phyloP scores from a whole-genome alignment of 2,329 filamentous ascomycete species.

The Penicillium palitans region DNA sequence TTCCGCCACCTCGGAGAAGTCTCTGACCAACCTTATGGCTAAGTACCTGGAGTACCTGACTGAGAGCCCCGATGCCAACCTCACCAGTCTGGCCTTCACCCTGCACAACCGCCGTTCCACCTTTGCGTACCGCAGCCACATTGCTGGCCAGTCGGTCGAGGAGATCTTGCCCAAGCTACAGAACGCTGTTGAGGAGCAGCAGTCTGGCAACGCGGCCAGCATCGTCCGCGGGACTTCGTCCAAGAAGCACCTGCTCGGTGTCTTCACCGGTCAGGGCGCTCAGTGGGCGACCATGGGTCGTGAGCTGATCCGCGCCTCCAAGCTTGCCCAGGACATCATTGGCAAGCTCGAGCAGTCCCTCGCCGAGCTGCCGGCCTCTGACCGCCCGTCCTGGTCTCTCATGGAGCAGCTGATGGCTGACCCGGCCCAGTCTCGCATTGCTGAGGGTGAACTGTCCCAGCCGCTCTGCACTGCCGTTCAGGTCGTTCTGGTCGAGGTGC shows the following conservation, averaged over 20 bases:
- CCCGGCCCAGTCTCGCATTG: slow-evolving; percentile 1
- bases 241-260: not conserved
- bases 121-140: not conserved
- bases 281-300: not conserved
- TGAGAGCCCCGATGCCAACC: not conserved
- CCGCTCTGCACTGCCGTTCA: not conserved
- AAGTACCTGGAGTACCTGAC: not conserved
- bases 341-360: slow-evolving; percentile 3
- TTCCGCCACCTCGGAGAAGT: not conserved
- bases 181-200: not conserved
- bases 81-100: not conserved
- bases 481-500: not conserved
- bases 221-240: not conserved
- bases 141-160: not conserved
- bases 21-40: not conserved
- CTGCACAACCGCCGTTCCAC: not conserved
- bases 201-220: not conserved
- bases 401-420: slow-evolving; percentile 7
- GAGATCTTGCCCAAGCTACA: not conserved
- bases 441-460: not conserved
- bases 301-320: not conserved
- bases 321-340: not conserved
- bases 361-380: slow-evolving; percentile 1
- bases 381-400: slow-evolving; percentile 6
- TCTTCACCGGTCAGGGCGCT: not conserved